Percentiles rank a stretch among this genome's conserved stretches.
Conservation (phyloP, 352 stramenopile species). For the Phytophthora meadii region DNA sequence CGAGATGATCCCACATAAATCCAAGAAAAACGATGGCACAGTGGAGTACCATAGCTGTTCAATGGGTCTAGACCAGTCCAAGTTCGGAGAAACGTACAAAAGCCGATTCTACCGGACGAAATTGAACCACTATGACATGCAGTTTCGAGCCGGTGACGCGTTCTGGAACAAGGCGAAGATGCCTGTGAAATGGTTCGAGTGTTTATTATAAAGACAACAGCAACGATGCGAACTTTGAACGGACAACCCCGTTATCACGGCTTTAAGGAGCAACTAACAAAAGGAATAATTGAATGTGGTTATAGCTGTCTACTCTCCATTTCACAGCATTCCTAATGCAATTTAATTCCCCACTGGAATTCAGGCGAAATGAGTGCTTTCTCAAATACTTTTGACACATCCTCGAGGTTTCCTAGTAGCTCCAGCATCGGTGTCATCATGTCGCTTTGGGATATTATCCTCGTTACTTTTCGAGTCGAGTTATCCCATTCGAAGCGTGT, state of each 20-base stretch:
- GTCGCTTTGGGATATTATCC: background rate
- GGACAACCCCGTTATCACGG: background rate
- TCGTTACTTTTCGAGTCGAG: background rate
- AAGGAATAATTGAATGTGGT: no score
- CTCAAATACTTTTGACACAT: conserved; percentile 4
- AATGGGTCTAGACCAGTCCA: conserved; percentile 1
- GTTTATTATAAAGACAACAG: conserved; percentile 33
- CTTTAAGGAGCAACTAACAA: background rate
- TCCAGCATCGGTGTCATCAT: conserved; percentile 1
- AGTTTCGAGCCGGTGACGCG: conserved; percentile 41
- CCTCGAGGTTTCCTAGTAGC: background rate
- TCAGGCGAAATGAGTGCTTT: conserved; percentile 8
- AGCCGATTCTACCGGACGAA: conserved; percentile 23
- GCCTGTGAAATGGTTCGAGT: conserved; percentile 50
- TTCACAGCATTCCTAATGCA: no score
- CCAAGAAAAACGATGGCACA: conserved; percentile 31
- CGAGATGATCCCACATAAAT: conserved; percentile 33
- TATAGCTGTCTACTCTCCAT: no score
- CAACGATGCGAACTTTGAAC: background rate
- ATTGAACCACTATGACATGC: conserved; percentile 43
- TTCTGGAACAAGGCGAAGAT: conserved; percentile 37
- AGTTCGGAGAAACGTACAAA: conserved; percentile 18
- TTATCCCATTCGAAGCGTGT: conserved; percentile 1
- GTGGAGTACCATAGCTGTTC: conserved; percentile 45
- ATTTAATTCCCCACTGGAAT: background rate